Evolutionary conservation across 2,329 filamentous ascomycete genomes (phyloP).

Genomic region (Fonsecaea erecta): DNA sequence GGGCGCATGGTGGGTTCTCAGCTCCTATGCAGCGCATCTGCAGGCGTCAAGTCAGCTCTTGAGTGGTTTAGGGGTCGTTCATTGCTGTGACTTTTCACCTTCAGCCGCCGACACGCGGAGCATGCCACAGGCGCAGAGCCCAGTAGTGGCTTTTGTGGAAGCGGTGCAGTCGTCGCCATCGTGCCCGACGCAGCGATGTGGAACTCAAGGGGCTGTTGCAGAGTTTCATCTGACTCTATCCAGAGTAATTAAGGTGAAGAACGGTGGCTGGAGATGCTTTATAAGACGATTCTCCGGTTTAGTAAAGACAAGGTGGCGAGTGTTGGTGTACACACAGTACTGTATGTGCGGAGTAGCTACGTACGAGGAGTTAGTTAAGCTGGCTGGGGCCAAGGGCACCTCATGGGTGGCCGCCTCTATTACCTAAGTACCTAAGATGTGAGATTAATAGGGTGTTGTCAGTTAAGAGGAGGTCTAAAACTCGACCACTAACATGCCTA

Average conservation of each 20-base stretch:
- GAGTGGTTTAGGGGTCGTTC: background rate
- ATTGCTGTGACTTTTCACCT: constrained; percentile 15
- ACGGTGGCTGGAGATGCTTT: background rate
- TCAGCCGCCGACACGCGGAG: constrained; percentile 16
- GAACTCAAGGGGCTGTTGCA: background rate
- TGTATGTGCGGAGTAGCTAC: no score
- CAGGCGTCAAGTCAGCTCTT: background rate
- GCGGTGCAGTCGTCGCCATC: background rate
- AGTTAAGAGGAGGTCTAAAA: background rate
- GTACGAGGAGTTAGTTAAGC: background rate
- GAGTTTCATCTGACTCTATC: background rate
- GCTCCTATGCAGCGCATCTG: constrained; percentile 22
- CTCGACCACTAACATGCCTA: background rate
- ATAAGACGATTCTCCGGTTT: background rate
- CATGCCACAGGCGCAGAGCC: constrained; percentile 19
- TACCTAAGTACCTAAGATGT: background rate
- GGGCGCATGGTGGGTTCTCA: constrained; percentile 12
- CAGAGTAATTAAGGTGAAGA: background rate
- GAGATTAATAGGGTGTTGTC: background rate
- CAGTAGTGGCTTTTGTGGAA: constrained; percentile 14
- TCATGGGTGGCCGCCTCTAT: no score
- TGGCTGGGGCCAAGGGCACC: no score
- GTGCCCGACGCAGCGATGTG: background rate
- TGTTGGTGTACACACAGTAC: no score
- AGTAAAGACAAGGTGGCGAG: background rate